phyloP scores from a whole-genome alignment of 257 asterid species.

The Nicotiana tomentosiformis region DNA sequence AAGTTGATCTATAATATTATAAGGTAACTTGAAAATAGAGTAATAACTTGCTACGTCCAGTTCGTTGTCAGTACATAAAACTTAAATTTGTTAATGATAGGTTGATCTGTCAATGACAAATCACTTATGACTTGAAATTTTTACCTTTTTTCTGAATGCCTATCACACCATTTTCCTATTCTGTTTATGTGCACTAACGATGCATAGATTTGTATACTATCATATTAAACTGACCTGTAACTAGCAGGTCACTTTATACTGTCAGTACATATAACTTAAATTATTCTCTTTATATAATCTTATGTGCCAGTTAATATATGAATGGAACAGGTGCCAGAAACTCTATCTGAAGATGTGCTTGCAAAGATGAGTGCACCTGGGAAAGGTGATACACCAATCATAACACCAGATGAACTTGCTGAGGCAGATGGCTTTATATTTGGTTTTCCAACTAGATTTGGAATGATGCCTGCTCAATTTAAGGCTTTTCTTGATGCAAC shows the following conservation, averaged over 20 bases:
- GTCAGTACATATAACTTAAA: not conserved
- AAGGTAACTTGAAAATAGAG: not conserved
- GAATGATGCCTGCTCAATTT: constrained; percentile 55
- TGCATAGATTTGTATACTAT: too few species aligned
- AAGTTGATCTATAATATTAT: not conserved
- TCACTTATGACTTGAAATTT: too few species aligned
- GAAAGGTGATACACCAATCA: constrained; percentile 39
- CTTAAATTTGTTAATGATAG: too few species aligned
- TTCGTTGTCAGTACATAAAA: too few species aligned
- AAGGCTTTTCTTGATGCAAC: constrained; percentile 48
- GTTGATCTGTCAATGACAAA: too few species aligned
- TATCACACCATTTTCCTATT: too few species aligned
- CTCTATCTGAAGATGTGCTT: constrained; percentile 37
- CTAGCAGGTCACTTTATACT: too few species aligned
- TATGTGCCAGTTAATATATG: not conserved
- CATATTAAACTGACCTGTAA: too few species aligned
- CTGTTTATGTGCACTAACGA: too few species aligned
- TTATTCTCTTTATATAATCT: too few species aligned
- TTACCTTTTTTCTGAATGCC: too few species aligned
- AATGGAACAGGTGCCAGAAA: constrained; percentile 41
- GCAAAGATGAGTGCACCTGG: constrained; percentile 35
- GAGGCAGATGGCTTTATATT: constrained; percentile 50
- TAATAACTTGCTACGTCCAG: too few species aligned
- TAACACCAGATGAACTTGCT: constrained; percentile 29
- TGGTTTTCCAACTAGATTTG: constrained; percentile 47